Evolutionary conservation across 2,329 filamentous ascomycete genomes (phyloP).

Genomic region (Talaromyces verruculosus): DNA sequence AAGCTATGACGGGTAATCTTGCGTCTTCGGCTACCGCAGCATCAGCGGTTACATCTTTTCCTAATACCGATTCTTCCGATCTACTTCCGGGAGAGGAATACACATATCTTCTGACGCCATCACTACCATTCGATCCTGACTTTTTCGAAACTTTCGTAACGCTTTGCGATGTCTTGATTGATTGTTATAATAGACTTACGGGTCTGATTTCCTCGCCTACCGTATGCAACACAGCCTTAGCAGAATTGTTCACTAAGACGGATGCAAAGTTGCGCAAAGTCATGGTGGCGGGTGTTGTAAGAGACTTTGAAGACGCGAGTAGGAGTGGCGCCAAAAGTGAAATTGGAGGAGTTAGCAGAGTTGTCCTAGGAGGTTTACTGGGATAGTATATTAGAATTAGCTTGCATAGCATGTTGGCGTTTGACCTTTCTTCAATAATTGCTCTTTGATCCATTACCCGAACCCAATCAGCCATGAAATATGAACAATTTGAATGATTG

Average conservation of each 20-base stretch:
- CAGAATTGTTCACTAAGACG: constrained; percentile 85
- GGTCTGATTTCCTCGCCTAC: constrained; percentile 72
- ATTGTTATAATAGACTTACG: constrained; percentile 80
- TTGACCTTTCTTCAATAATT: neutral
- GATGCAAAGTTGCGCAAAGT: constrained; percentile 85
- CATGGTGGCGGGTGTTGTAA: constrained; percentile 79
- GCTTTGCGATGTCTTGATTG: constrained; percentile 90
- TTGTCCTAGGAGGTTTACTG: constrained; percentile 85
- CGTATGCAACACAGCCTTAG: constrained; percentile 67
- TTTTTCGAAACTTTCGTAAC: constrained; percentile 97
- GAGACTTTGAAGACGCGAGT: constrained; percentile 90
- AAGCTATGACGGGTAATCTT: constrained; percentile 44
- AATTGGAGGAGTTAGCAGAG: constrained; percentile 79
- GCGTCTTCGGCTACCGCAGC: constrained; percentile 40
- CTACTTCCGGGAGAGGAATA: constrained; percentile 83
- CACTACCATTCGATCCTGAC: constrained; percentile 91
- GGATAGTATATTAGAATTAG: constrained; percentile 29
- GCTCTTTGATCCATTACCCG: neutral
- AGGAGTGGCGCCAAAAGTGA: constrained; percentile 74
- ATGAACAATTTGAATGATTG: neutral
- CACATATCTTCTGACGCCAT: constrained; percentile 82
- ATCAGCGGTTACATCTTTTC: constrained; percentile 41
- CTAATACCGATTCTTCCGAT: constrained; percentile 56
- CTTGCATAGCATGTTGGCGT: constrained; percentile 14
- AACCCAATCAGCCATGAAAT: neutral